Conservation (phyloP, 345 rosid genomes). For the Brassica napus region DNA sequence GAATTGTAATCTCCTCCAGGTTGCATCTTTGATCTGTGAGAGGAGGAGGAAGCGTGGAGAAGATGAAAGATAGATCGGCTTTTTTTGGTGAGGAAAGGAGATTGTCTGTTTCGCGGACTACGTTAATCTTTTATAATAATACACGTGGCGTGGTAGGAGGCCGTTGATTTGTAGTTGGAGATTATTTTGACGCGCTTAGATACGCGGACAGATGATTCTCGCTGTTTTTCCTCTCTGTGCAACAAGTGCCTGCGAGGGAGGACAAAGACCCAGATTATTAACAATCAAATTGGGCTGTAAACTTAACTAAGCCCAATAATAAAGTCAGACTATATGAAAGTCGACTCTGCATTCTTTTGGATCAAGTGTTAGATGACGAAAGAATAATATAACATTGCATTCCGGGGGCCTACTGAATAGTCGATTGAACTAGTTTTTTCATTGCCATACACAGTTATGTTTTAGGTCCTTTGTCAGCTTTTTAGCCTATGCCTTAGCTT, state of each 20-base stretch:
- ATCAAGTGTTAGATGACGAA: too few species aligned
- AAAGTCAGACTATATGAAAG: slow-evolving; percentile 16
- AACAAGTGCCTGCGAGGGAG: neutral
- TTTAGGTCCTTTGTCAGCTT: slow-evolving; percentile 34
- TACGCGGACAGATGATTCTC: neutral
- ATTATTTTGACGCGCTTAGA: slow-evolving; percentile 20
- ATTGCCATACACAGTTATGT: slow-evolving; percentile 62
- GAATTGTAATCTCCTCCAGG: slow-evolving; percentile 87
- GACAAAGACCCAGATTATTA: neutral
- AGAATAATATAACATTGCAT: too few species aligned
- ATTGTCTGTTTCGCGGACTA: slow-evolving; percentile 20
- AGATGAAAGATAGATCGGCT: slow-evolving; percentile 10
- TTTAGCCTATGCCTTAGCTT: slow-evolving; percentile 17
- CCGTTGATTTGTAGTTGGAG: slow-evolving; percentile 16
- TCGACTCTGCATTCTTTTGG: too few species aligned
- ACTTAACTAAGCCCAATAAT: slow-evolving; percentile 3
- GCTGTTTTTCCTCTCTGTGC: neutral
- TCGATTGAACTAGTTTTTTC: slow-evolving; percentile 14
- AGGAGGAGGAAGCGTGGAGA: slow-evolving; percentile 20
- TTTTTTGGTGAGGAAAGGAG: neutral
- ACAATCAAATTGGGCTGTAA: slow-evolving; percentile 11
- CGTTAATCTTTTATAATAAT: neutral
- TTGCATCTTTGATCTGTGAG: slow-evolving; percentile 48
- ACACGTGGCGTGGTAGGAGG: neutral
- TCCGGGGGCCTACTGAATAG: too few species aligned